Evolutionary conservation across 1,284 basidiomycete genomes (phyloP).

Genomic region (Retiboletus fuscus): DNA sequence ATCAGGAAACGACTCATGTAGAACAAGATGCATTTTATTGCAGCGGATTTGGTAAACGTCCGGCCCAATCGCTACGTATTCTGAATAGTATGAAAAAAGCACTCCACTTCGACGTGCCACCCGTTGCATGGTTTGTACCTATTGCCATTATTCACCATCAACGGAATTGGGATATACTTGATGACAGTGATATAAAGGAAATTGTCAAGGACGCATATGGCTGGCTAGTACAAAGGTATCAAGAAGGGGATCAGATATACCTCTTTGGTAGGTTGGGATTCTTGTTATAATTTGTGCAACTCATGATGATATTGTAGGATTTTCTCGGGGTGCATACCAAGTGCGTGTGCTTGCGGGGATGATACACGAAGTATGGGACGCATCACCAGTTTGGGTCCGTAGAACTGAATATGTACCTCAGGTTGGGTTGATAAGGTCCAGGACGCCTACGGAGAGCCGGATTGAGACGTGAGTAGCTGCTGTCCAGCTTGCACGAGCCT

Average conservation of each 20-base stretch:
- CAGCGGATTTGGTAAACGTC: conserved; percentile 36
- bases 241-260: no score
- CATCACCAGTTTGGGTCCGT: neutral
- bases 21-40: conserved; percentile 51
- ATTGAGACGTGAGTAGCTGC: conserved; percentile 23
- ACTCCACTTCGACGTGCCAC: conserved; percentile 42
- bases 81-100: conserved; percentile 35
- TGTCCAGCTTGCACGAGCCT: no score
- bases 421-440: conserved; percentile 34
- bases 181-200: conserved; percentile 43
- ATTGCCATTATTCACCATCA: neutral
- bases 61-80: no score
- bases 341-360: conserved; percentile 54
- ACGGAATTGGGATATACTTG: neutral
- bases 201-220: no score
- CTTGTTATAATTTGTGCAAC: neutral
- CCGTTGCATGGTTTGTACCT: conserved; percentile 41
- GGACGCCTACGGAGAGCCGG: conserved; percentile 25
- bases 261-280: conserved; percentile 48
- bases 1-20: conserved; percentile 28
- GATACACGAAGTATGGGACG: conserved; percentile 48
- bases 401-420: neutral
- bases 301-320: conserved; percentile 37
- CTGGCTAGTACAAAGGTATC: conserved; percentile 52
- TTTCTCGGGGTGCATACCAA: no score